Evolutionary conservation across 2,329 filamentous ascomycete genomes (phyloP), one percentile per base, ranked within the genome.

Genomic region (Pseudogymnoascus sp.): DNA sequence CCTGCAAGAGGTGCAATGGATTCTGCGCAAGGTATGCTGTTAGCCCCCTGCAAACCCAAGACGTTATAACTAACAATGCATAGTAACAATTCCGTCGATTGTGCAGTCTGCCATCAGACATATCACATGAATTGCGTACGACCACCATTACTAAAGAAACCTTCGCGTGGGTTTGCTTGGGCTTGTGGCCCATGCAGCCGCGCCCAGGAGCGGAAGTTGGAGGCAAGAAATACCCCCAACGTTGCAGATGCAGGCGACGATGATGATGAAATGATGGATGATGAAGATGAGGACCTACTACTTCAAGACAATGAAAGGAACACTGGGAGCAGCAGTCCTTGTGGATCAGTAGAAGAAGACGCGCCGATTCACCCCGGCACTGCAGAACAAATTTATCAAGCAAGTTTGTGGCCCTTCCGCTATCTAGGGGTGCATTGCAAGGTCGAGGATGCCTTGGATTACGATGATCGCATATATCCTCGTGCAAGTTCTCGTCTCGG

Each of bases 61-160:
- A 54, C 33, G 63, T 15, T 29, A 57, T 24, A 26, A 44, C 59
- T 64, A 67, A 54, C 44, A 60, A 39, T 21, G 9, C 26, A 13
- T 58, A 95, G 90, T 70, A 88, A 90, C 73, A 91, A 97, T 76
- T 97, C 94, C 39, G 94, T 97, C 24, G 93, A 97, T 74, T 99
- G 94, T 74, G 94, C 93, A 47, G 92, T 97, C 61, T 99, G 94
- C 75, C 84, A 87, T 71, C 87, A 92, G 73, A 97, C 93, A 11
- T 99, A 97, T 76, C 94, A 99, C 78, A 97, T 99, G 93, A 90
- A 92, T 70, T 99, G 94, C 74, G 94, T 99, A 62, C 88, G 89
- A 64, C 94, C 94, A 40, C 91, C 92, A 37, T 76, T 99, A 65
- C 82, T 92, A 60, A 99, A 97, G 75, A 99, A 99, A 75, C 94